phyloP scores from a whole-genome alignment of 2,329 filamentous ascomycete species.

The Bisporella sp. region DNA sequence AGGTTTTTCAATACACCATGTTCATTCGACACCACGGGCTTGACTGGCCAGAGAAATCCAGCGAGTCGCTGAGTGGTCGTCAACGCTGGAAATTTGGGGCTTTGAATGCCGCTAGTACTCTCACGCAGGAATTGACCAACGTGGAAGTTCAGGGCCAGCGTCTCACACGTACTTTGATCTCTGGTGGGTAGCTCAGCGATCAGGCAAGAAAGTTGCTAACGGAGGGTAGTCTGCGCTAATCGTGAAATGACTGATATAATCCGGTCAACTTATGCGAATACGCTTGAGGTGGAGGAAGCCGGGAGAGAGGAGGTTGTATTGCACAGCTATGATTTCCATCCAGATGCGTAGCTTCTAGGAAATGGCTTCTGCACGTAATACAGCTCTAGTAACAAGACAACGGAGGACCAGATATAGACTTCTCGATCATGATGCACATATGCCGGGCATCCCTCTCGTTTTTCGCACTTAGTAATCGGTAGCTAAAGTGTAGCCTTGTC shows the following conservation, averaged over 20 bases:
- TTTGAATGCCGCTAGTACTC: slow-evolving; percentile 7
- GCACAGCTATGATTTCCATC: slow-evolving; percentile 1
- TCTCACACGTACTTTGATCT: slow-evolving; percentile 10
- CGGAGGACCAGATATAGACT: too few relatives aligned
- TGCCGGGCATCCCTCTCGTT: too few relatives aligned
- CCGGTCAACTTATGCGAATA: slow-evolving; percentile 2
- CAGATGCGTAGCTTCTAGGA: not conserved
- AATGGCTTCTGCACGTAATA: not conserved
- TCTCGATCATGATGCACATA: too few relatives aligned
- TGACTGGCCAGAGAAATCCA: slow-evolving; percentile 8
- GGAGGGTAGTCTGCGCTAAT: slow-evolving; percentile 7
- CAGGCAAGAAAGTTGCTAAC: slow-evolving; percentile 7
- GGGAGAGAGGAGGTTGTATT: slow-evolving; percentile 2
- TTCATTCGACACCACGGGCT: slow-evolving; percentile 9
- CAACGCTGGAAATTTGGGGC: slow-evolving; percentile 8
- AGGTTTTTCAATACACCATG: slow-evolving; percentile 10
- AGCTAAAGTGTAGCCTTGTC: too few relatives aligned
- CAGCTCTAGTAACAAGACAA: too few relatives aligned
- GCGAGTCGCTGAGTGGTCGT: slow-evolving; percentile 9
- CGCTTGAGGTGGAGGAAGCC: not conserved
- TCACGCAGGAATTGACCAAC: slow-evolving; percentile 7
- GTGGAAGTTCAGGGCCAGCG: slow-evolving; percentile 8
- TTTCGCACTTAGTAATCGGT: too few relatives aligned
- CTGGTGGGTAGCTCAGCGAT: slow-evolving; percentile 6
- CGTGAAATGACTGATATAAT: slow-evolving; percentile 5